phyloP scores from a whole-genome alignment of 2,329 filamentous ascomycete genomes.

The Alternaria alternata region DNA sequence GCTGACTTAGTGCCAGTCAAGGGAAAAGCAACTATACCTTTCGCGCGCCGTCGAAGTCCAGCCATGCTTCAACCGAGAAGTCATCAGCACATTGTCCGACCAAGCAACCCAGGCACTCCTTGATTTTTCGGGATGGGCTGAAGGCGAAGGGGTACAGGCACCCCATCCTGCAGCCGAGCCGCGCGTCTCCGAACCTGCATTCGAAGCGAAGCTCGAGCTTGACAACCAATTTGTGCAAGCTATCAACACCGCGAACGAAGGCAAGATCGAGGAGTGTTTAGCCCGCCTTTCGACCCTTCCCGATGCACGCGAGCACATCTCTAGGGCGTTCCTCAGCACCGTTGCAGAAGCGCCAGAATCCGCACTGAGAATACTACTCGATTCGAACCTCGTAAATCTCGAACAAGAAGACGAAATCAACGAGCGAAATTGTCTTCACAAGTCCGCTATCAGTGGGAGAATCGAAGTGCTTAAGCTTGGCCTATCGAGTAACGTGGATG shows the following conservation, averaged over 20 bases:
- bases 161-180: conserved; percentile 46
- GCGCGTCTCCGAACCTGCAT: conserved; percentile 41
- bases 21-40: conserved; percentile 96
- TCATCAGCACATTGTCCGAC: conserved; percentile 95
- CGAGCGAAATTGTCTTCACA: conserved; percentile 93
- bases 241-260: conserved; percentile 80
- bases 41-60: conserved; percentile 96
- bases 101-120: conserved; percentile 96
- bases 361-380: conserved; percentile 77
- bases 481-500: conserved; percentile 77
- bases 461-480: conserved; percentile 78
- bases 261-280: conserved; percentile 82
- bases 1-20: conserved; percentile 67
- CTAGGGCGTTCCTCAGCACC: conserved; percentile 87
- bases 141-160: conserved; percentile 89
- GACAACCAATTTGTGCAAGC: conserved; percentile 89
- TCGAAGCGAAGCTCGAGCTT: conserved; percentile 82
- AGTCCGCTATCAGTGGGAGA: conserved; percentile 94
- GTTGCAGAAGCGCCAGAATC: conserved; percentile 84
- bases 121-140: conserved; percentile 94
- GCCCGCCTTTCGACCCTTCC: conserved; percentile 69
- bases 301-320: conserved; percentile 77
- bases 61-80: conserved; percentile 96
- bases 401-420: conserved; percentile 97
- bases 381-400: conserved; percentile 85